Evolutionary conservation across 2,329 filamentous ascomycete genomes (phyloP).

Genomic region (Nakataea oryzae): DNA sequence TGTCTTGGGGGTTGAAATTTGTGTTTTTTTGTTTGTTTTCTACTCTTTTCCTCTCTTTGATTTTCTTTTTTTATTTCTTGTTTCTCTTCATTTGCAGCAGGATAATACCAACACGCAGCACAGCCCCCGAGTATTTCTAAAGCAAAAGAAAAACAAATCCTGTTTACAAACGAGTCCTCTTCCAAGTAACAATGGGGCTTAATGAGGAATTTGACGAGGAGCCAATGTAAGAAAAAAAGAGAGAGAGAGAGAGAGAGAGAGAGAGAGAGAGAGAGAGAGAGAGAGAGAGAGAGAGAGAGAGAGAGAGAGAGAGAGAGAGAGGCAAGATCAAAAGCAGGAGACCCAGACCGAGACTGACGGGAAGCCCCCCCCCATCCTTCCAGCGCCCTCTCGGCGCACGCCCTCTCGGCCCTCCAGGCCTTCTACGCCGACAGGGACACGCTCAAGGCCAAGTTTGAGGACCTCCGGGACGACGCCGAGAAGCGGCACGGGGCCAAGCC

Average conservation of each 20-base stretch:
- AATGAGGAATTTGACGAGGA: constrained; percentile 31
- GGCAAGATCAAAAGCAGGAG: no score
- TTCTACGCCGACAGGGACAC: constrained; percentile 67
- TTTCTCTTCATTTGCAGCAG: no score
- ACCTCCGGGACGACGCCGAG: constrained; percentile 53
- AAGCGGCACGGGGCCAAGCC: constrained; percentile 9
- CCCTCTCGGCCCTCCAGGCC: constrained; percentile 58
- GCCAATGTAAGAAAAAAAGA: constrained; percentile 28
- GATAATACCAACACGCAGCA: background rate
- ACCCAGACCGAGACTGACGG: background rate
- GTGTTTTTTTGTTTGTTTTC: background rate
- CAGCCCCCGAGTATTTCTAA: no score
- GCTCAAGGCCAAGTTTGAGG: constrained; percentile 55
- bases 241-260: no score
- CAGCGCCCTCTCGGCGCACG: constrained; percentile 53
- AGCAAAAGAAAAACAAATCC: no score
- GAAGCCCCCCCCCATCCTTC: no score
- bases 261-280: no score
- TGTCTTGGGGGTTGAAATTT: background rate
- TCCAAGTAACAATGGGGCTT: constrained; percentile 10
- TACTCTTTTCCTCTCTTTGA: background rate
- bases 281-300: no score
- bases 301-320: no score
- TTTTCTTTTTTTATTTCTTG: background rate
- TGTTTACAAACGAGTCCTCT: background rate